Conservation (phyloP, 2,329 filamentous ascomycete species). For the Hypoxylon sp. region DNA sequence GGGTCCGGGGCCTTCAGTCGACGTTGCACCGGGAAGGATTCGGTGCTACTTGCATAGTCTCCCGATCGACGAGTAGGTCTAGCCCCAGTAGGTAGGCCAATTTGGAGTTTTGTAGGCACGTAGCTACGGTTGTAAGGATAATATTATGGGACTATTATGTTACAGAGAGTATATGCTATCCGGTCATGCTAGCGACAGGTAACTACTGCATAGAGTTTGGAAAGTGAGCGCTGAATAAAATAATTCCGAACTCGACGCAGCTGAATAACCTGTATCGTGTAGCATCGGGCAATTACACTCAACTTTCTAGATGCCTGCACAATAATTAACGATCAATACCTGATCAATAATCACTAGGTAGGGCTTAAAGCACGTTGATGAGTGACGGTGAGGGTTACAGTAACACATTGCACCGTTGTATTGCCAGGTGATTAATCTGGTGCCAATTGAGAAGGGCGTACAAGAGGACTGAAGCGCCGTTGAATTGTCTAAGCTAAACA, state of each 20-base stretch:
- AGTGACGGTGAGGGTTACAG: not conserved
- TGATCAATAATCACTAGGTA: not conserved
- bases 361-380: not conserved
- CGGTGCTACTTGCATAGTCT: constrained; percentile 16
- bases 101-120: not conserved
- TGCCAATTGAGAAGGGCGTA: not conserved
- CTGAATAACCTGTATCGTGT: not conserved
- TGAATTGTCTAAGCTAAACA: constrained; percentile 1
- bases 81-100: constrained; percentile 16
- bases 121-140: not conserved
- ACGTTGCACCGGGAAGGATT: constrained; percentile 38
- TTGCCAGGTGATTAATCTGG: not conserved
- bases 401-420: not conserved
- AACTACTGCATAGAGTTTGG: not conserved
- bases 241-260: not conserved
- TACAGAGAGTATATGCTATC: not conserved
- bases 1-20: constrained; percentile 15
- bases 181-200: not conserved
- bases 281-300: not conserved
- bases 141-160: not conserved
- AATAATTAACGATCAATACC: too few species aligned
- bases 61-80: constrained; percentile 22
- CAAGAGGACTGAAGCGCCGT: not conserved
- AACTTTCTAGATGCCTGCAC: not conserved
- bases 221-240: not conserved